Percentiles rank a stretch among this genome's conserved stretches.
Evolutionary conservation across 148 eudicot species (phyloP).

Genomic region (Salicornia ramosissima): DNA sequence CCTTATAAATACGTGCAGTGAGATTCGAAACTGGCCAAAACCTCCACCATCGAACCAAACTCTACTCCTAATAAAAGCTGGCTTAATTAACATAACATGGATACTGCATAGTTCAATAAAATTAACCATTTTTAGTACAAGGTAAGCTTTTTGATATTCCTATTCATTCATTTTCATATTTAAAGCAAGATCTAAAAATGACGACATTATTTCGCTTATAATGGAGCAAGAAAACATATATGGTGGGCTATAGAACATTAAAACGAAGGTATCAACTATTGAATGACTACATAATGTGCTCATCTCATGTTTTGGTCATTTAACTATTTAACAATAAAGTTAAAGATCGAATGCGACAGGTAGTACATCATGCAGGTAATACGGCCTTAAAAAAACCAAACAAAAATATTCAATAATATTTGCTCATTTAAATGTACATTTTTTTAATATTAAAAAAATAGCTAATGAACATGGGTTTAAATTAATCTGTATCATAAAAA

Average conservation of each 20-base stretch:
- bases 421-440: neutral
- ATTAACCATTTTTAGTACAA: too few relatives aligned
- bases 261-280: neutral
- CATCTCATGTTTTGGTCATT: neutral
- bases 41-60: too few relatives aligned
- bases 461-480: too few relatives aligned
- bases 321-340: too few relatives aligned
- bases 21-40: too few relatives aligned
- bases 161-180: neutral
- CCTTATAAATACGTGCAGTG: too few relatives aligned
- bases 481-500: too few relatives aligned
- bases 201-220: constrained; percentile 7
- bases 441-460: neutral
- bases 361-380: neutral
- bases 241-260: neutral
- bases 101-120: too few relatives aligned
- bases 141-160: too few relatives aligned
- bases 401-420: neutral
- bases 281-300: constrained; percentile 19
- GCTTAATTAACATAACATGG: too few relatives aligned
- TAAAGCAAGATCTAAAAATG: constrained; percentile 9
- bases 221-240: neutral
- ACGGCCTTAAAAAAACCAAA: too few relatives aligned
- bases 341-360: neutral
- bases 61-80: too few relatives aligned